Evolutionary conservation across 2,329 filamentous ascomycete genomes (phyloP).

Genomic region (Botrytis aclada): DNA sequence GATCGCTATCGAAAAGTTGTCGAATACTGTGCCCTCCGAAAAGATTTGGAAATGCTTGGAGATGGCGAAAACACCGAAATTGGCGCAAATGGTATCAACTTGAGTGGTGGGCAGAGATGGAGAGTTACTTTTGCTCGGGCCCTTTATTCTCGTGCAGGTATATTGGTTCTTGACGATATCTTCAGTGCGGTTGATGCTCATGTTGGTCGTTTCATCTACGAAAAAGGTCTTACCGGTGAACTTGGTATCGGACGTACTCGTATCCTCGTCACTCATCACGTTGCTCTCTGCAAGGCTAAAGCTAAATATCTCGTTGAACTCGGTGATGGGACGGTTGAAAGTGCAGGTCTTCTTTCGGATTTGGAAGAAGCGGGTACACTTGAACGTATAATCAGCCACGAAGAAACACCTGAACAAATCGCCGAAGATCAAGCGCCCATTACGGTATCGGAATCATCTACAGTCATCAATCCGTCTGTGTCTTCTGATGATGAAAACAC

Average conservation of each 20-base stretch:
- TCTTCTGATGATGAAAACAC: conserved; percentile 45
- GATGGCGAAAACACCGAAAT: conserved; percentile 80
- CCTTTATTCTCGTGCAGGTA: conserved; percentile 73
- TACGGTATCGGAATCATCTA: conserved; percentile 36
- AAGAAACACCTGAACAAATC: conserved; percentile 46
- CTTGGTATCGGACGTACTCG: conserved; percentile 67
- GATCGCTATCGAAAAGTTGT: conserved; percentile 69
- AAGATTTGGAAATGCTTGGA: conserved; percentile 71
- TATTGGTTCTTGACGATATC: conserved; percentile 78
- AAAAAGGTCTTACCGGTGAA: conserved; percentile 69
- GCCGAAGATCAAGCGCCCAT: conserved; percentile 47
- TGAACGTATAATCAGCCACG: conserved; percentile 55
- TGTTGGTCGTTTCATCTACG: conserved; percentile 75
- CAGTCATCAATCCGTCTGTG: conserved; percentile 53
- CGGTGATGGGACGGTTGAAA: conserved; percentile 62
- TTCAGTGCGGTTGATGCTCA: conserved; percentile 80
- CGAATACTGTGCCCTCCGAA: conserved; percentile 68
- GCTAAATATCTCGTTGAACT: conserved; percentile 74
- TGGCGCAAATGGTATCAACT: conserved; percentile 78
- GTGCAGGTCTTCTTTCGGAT: conserved; percentile 65
- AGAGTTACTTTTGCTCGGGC: conserved; percentile 76
- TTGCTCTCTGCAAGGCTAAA: conserved; percentile 65
- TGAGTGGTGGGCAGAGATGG: conserved; percentile 83
- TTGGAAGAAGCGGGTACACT: conserved; percentile 55
- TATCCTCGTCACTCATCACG: conserved; percentile 78